Conservation (phyloP, 768 basidiomycete species). For the Leccinum subgranulosum region DNA sequence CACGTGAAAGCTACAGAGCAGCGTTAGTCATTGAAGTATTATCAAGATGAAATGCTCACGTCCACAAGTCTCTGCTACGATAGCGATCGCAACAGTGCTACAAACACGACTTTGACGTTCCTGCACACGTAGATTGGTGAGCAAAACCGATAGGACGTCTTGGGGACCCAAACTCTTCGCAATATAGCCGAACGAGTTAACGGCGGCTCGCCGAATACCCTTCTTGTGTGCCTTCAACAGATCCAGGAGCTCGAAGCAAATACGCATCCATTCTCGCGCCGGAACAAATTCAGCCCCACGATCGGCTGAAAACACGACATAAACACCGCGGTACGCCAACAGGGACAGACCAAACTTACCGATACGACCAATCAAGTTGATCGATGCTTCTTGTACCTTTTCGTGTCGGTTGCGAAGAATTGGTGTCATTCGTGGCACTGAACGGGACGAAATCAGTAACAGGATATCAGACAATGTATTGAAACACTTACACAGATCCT, state of each 20-base stretch:
- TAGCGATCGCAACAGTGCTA: constrained; percentile 96
- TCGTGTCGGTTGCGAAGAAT: constrained; percentile 98
- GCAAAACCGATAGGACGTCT: constrained; percentile 91
- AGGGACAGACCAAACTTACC: constrained; percentile 32
- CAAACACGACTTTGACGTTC: constrained; percentile 99
- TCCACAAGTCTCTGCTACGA: constrained; percentile 92
- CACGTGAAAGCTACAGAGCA: constrained; percentile 80
- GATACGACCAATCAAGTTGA: constrained; percentile 99
- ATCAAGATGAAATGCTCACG: constrained; percentile 33
- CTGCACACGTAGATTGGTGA: constrained; percentile 96
- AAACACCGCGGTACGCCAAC: not conserved
- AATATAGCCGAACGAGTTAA: constrained; percentile 99
- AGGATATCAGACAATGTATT: not conserved
- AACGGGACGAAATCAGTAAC: constrained; percentile 3
- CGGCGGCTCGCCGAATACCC: constrained; percentile 96
- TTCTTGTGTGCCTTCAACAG: constrained; percentile 99
- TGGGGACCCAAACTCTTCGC: constrained; percentile 99
- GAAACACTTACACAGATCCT: constrained; percentile 84
- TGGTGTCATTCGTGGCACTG: constrained; percentile 99
- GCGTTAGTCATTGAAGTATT: constrained; percentile 3
- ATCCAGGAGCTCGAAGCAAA: constrained; percentile 97
- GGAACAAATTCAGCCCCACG: constrained; percentile 99
- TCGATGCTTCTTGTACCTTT: constrained; percentile 98
- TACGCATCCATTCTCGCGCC: constrained; percentile 99
- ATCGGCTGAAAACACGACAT: constrained; percentile 57